These are phyloP conservation scores for Talaromyces borbonicus DNA, from an alignment of 495 filamentous ascomycete genomes.

Conservation along the genomic window DNA sequence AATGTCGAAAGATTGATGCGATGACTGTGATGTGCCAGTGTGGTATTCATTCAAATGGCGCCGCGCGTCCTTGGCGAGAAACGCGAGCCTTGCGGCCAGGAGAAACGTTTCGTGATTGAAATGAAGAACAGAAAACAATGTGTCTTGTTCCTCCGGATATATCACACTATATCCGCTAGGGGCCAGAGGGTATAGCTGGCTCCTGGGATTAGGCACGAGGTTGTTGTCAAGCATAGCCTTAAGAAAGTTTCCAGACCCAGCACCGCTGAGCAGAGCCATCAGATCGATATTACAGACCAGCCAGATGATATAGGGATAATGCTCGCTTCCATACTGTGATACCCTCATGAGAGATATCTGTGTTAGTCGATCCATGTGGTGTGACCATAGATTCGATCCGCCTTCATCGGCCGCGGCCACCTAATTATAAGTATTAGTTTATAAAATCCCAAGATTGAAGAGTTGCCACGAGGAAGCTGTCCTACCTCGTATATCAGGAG, in stretches of 20 bases:
- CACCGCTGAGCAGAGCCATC: slow-evolving; percentile 45
- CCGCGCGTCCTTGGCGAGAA: slow-evolving; percentile 30
- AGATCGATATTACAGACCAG: slow-evolving; percentile 47
- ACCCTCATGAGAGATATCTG: slow-evolving; percentile 39
- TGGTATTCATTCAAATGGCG: slow-evolving; percentile 10
- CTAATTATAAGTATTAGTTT: slow-evolving; percentile 16
- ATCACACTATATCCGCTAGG: slow-evolving; percentile 21
- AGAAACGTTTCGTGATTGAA: slow-evolving; percentile 35
- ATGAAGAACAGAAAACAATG: slow-evolving; percentile 31
- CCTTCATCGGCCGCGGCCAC: slow-evolving; percentile 37
- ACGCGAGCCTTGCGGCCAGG: slow-evolving; percentile 30
- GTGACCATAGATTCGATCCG: slow-evolving; percentile 42
- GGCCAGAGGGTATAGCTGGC: slow-evolving; percentile 22
- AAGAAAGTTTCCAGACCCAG: slow-evolving; percentile 42
- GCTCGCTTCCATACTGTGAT: slow-evolving; percentile 36
- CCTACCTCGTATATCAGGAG: slow-evolving; percentile 50
- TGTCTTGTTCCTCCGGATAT: slow-evolving; percentile 26
- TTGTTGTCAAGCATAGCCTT: slow-evolving; percentile 36
- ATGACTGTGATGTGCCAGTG: background rate
- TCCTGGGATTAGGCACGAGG: slow-evolving; percentile 34
- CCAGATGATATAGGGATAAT: slow-evolving; percentile 44
- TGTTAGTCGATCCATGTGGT: slow-evolving; percentile 45
- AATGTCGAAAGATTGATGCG: slow-evolving; percentile 6
- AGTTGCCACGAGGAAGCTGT: background rate
- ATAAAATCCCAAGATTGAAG: background rate